phyloP scores from a whole-genome alignment of 164 flowering plant genomes.

The Vitis cinerea region DNA sequence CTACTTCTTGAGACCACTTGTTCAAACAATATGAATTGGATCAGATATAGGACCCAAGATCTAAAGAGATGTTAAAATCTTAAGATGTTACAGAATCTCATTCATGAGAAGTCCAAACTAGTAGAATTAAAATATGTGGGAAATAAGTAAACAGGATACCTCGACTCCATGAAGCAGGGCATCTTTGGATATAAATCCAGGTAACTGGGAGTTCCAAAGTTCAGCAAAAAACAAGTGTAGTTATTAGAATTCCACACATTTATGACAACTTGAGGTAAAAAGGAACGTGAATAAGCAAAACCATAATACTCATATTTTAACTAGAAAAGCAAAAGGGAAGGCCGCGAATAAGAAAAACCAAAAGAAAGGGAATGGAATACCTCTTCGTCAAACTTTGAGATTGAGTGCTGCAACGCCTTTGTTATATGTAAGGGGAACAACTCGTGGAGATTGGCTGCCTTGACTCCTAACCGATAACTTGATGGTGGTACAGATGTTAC shows the following conservation, averaged over 20 bases:
- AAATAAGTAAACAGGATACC: constrained; percentile 37
- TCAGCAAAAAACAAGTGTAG: background rate
- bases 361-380: constrained; percentile 27
- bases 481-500: constrained; percentile 74
- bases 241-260: background rate
- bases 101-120: background rate
- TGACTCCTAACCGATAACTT: constrained; percentile 94
- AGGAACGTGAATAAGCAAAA: too few relatives aligned
- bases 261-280: too few relatives aligned
- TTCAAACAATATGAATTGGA: background rate
- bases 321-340: background rate
- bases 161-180: constrained; percentile 98
- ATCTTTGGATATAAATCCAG: constrained; percentile 74
- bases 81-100: background rate
- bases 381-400: constrained; percentile 78
- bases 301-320: too few relatives aligned
- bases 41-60: background rate
- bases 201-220: constrained; percentile 51
- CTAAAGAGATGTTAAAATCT: background rate
- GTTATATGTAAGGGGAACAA: constrained; percentile 71
- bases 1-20: background rate
- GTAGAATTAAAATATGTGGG: background rate
- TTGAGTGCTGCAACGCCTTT: constrained; percentile 67
- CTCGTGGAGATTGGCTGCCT: constrained; percentile 83
- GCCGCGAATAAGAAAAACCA: background rate